Evolutionary conservation across 495 filamentous ascomycete genomes (phyloP).

Genomic region (Haplographium delicatum): DNA sequence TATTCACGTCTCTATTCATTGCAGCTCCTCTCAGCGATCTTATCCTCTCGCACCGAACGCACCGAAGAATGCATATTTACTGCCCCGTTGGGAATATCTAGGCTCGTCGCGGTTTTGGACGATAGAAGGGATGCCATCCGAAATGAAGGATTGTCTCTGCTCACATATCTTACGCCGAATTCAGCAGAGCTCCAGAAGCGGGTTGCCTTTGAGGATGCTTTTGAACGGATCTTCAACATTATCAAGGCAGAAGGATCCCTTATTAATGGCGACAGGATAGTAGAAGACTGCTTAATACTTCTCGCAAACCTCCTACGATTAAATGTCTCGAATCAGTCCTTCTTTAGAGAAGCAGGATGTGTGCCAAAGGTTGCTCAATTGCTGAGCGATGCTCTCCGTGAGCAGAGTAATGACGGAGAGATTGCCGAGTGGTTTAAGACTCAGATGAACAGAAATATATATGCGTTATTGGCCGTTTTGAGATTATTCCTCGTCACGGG

Average conservation of each 20-base stretch:
- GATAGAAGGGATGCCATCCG: slow-evolving; percentile 85
- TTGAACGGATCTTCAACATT: slow-evolving; percentile 77
- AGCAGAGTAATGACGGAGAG: slow-evolving; percentile 52
- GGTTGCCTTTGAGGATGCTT: slow-evolving; percentile 90
- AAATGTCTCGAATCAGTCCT: slow-evolving; percentile 88
- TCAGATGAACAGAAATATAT: slow-evolving; percentile 86
- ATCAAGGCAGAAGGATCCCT: slow-evolving; percentile 79
- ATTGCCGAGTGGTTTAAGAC: slow-evolving; percentile 66
- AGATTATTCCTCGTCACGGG: slow-evolving; percentile 79
- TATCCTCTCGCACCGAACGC: slow-evolving; percentile 78
- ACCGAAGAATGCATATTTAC: slow-evolving; percentile 94
- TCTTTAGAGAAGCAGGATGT: slow-evolving; percentile 87
- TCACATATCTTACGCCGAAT: slow-evolving; percentile 46
- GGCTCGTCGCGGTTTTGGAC: slow-evolving; percentile 76
- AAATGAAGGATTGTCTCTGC: slow-evolving; percentile 57
- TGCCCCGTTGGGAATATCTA: slow-evolving; percentile 80
- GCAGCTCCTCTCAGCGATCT: slow-evolving; percentile 83
- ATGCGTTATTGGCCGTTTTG: slow-evolving; percentile 80
- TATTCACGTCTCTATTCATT: slow-evolving; percentile 91
- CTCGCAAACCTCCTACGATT: slow-evolving; percentile 85
- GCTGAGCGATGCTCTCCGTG: slow-evolving; percentile 56
- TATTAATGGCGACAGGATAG: slow-evolving; percentile 77
- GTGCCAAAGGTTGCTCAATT: slow-evolving; percentile 68
- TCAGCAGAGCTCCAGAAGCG: slow-evolving; percentile 77
- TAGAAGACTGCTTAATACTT: slow-evolving; percentile 92